Conservation (phyloP, 75 land plant species). For the Pseudotsuga menziesii region DNA sequence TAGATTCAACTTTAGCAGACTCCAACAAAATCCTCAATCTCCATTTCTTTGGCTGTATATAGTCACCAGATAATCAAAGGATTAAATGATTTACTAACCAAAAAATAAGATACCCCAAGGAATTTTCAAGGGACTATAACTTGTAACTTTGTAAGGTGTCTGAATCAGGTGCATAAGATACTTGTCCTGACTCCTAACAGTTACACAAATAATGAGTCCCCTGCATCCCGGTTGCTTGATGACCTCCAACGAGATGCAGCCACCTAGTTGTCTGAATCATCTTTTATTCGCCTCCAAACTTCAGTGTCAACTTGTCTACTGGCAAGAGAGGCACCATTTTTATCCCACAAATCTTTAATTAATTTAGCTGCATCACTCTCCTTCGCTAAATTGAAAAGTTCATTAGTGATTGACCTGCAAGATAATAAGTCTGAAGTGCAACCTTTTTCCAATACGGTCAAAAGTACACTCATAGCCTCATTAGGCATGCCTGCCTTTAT, state of each 20-base stretch:
- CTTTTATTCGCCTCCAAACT: not conserved
- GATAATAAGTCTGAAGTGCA: constrained; percentile 10
- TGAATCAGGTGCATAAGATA: too few relatives aligned
- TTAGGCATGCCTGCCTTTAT: constrained; percentile 58
- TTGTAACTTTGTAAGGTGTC: too few relatives aligned
- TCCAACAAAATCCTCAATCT: too few relatives aligned
- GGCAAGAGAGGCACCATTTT: not conserved
- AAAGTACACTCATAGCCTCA: constrained; percentile 32
- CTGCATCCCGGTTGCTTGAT: too few relatives aligned
- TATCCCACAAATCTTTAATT: not conserved
- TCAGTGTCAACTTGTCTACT: not conserved
- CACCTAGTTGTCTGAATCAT: not conserved
- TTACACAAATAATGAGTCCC: too few relatives aligned
- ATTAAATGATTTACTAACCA: too few relatives aligned
- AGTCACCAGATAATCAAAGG: too few relatives aligned
- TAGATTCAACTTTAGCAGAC: too few relatives aligned
- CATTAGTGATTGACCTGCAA: constrained; percentile 1
- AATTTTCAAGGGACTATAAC: too few relatives aligned
- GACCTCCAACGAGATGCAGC: not conserved
- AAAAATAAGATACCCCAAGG: too few relatives aligned
- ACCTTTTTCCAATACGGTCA: constrained; percentile 4
- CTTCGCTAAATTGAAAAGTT: not conserved
- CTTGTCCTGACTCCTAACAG: too few relatives aligned
- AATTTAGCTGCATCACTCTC: not conserved
- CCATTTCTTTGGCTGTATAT: too few relatives aligned